Evolutionary conservation across 768 basidiomycete genomes (phyloP), one percentile per base, ranked within the genome.

Genomic region (Strobilomyces dryophilus): DNA sequence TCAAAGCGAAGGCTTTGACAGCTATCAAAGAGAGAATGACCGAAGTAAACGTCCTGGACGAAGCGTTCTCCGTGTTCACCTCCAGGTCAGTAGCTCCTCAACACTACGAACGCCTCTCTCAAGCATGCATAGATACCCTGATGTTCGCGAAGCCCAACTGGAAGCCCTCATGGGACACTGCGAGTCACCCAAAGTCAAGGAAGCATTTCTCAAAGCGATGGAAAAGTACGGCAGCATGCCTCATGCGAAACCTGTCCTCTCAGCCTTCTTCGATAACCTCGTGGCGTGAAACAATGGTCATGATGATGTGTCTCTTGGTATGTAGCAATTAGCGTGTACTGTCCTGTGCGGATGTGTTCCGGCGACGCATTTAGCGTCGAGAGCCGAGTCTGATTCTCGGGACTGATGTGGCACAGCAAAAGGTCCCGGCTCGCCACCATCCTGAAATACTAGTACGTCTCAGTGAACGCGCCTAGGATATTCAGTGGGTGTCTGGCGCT

Each of bases 31-130:
- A 51, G 24, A 51, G 55, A 12, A 34, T 68, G 53, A 42, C 49
- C 9, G 20, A 52, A 35, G 26, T 5, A 31, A 68, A 70, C 26
- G 49, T 66, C 2, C 18, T 68, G 11, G 54, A 59, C 7, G 69
- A 70, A 51, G 41, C 54, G 2, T 61, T 68, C 39, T 70, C 69
- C 17, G 44, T 49, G 26, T 68, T 68, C 48, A 59, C 67, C 17
- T 65, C 62, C 45, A 59, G 54, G 64, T 61, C 0, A 43, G 61
- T 49, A 40, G 8, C 20, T 26, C 39, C 12, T 43, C 44, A 21
- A n/a, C 40, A 14, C 5, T 2, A 5, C 10, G 20, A 17, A 42
- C 7, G 5, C 5, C 8, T n/a, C 40, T 57, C 32, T 56, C 39
- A 5, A 35, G 12, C 20, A 4, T 27, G 45, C 39, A 43, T 21